These are phyloP conservation scores for Ambrosia artemisiifolia DNA, from an alignment of 129 eudicot species.

Conservation along the genomic window DNA sequence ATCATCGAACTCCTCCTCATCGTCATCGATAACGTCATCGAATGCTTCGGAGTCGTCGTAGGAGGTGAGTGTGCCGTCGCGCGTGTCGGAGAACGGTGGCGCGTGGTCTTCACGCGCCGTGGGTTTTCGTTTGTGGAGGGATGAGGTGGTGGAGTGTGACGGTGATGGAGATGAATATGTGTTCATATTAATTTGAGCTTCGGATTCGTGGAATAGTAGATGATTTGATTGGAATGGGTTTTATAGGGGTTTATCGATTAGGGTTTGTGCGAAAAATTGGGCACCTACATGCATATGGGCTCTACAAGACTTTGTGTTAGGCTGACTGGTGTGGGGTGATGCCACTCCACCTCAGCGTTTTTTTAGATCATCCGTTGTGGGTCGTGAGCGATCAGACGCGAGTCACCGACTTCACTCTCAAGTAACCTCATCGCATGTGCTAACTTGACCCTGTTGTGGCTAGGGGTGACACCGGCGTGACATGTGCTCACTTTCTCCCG, in stretches of 20 bases:
- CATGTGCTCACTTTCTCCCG: too few species aligned
- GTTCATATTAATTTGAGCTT: too few species aligned
- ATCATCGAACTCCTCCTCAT: constrained; percentile 63
- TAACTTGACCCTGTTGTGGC: too few species aligned
- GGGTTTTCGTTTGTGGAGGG: constrained; percentile 79
- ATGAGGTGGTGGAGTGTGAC: constrained; percentile 94
- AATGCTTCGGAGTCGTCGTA: constrained; percentile 66
- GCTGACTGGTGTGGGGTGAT: too few species aligned
- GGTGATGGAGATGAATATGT: constrained; percentile 72
- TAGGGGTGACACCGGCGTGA: too few species aligned
- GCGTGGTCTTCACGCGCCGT: constrained; percentile 69
- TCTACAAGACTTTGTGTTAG: too few species aligned
- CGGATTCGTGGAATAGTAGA: background rate
- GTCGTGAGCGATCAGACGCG: too few species aligned
- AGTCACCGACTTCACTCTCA: too few species aligned
- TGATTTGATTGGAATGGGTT: background rate
- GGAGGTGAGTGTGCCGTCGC: constrained; percentile 77
- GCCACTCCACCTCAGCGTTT: too few species aligned
- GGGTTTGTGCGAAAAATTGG: constrained; percentile 25
- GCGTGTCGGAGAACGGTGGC: constrained; percentile 80
- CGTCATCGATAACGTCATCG: constrained; percentile 75
- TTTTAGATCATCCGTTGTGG: too few species aligned
- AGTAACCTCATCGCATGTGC: too few species aligned
- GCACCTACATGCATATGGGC: background rate
- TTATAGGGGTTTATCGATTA: constrained; percentile 1